Evolutionary conservation across 108 stramenopile genomes (phyloP), one percentile per base, ranked within the genome.

Genomic region (Nitzschia palea): DNA sequence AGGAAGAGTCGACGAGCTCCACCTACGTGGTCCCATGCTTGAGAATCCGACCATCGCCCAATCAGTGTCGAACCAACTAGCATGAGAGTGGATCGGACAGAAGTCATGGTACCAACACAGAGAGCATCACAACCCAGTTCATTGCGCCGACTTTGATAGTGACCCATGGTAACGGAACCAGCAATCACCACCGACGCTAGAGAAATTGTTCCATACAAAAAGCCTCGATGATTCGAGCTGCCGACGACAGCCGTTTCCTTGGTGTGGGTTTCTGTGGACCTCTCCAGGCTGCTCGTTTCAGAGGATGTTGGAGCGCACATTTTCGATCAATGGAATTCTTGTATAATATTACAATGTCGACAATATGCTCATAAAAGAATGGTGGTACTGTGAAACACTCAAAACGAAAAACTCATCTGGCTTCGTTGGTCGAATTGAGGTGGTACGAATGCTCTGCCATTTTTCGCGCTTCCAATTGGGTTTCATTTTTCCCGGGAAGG

Each of bases 101-200:
- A 90, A 37, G 85, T 88, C 84, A 90, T 86, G 34, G 70, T 61
- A 15, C 94, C 94, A 18, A 84, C 76, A 61, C 94, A 95, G 42
- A 86, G 17, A 1, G 84, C 43, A 74, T 90, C 92, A 42, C 92
- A 93, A 0, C 81, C 84, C 28, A 93, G 54, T 44, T 53, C 78
- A 56, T 89, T 86, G 17, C 86, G 78, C 17, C 82, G 73, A 32
- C 69, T 73, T 62, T 92, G 87, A 54, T 72, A 60, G 45, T 87
- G 82, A 5, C 87, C 87, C 57, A 87, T 84, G 10, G 82, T 80
- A 5, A 92, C 44, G 12, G 90, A 78, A 22, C 33, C 45, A 1
- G 78, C 71, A 20, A 66, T 54, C 12, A 77, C 56, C 9, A 78
- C 27, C 14, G 79, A 48, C 2, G 73, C 80, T 10, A 79, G 25